phyloP scores from a whole-genome alignment of 495 filamentous ascomycete genomes.

The Penicilliopsis zonata region DNA sequence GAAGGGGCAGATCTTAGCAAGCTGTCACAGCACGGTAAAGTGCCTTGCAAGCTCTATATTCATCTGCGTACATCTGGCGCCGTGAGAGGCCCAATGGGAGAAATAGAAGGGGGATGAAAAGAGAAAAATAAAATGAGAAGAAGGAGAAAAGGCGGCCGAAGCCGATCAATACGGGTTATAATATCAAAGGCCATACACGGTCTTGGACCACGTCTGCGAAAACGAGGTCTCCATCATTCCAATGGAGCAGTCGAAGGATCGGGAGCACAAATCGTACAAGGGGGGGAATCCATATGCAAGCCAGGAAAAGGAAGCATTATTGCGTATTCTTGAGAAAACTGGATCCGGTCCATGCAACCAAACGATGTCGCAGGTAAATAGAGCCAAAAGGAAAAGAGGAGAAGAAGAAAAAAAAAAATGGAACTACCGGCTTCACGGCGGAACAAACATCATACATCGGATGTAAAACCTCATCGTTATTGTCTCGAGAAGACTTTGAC shows the following conservation, averaged over 20 bases:
- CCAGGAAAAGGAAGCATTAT: slow-evolving; percentile 24
- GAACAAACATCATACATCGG: slow-evolving; percentile 1
- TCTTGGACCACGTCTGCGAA: too few relatives aligned
- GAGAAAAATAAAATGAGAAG: too few relatives aligned
- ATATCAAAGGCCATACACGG: too few relatives aligned
- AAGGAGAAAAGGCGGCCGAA: too few relatives aligned
- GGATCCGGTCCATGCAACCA: slow-evolving; percentile 31
- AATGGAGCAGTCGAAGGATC: slow-evolving; percentile 14
- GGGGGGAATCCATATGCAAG: slow-evolving; percentile 29
- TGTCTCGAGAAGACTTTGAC: slow-evolving; percentile 86
- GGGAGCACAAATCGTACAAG: slow-evolving; percentile 21
- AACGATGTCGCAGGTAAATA: slow-evolving; percentile 14
- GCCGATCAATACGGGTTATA: too few relatives aligned
- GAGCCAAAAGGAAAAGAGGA: slow-evolving; percentile 6
- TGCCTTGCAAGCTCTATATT: too few relatives aligned
- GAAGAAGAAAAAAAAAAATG: slow-evolving; percentile 12
- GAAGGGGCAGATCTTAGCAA: too few relatives aligned
- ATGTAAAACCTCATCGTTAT: slow-evolving; percentile 10
- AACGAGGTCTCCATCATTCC: too few relatives aligned
- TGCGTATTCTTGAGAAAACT: slow-evolving; percentile 32
- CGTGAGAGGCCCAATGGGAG: too few relatives aligned
- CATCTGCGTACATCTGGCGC: too few relatives aligned
- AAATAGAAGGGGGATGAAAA: too few relatives aligned
- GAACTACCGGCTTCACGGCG: slow-evolving; percentile 3
- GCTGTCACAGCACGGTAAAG: too few relatives aligned